phyloP scores from a whole-genome alignment of 1,284 basidiomycete species.

The Naganishia sp. region DNA sequence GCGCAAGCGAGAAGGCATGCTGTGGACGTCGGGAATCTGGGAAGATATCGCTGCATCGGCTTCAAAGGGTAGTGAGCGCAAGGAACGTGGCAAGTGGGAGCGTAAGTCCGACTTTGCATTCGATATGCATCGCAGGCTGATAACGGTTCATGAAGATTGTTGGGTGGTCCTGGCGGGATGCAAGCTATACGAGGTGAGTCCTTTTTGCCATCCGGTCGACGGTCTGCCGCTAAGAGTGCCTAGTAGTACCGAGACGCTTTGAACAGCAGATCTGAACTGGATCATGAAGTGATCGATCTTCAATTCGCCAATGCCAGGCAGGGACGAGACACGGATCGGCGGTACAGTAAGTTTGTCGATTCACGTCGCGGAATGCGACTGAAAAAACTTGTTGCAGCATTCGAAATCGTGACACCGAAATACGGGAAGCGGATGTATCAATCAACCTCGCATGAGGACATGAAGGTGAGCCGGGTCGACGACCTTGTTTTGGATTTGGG shows the following conservation, averaged over 20 bases:
- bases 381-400: conserved; percentile 41
- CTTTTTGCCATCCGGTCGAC: background rate
- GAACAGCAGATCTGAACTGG: conserved; percentile 41
- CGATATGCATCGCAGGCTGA: background rate
- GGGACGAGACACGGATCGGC: conserved; percentile 51
- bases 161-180: conserved; percentile 54
- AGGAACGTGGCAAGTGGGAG: conserved; percentile 48
- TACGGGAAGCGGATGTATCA: conserved; percentile 57
- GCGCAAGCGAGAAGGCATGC: conserved; percentile 51
- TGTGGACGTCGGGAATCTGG: conserved; percentile 53
- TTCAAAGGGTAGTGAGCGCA: conserved; percentile 33
- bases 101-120: conserved; percentile 41
- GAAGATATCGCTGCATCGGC: conserved; percentile 46
- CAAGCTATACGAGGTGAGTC: conserved; percentile 50
- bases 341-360: conserved; percentile 44
- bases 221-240: background rate
- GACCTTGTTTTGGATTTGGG: background rate
- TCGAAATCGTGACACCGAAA: conserved; percentile 59
- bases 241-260: conserved; percentile 47
- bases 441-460: conserved; percentile 55
- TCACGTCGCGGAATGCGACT: background rate
- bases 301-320: conserved; percentile 54
- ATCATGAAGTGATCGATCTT: conserved; percentile 51
- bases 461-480: conserved; percentile 44
- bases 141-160: conserved; percentile 39